Conservation (phyloP, 1,139 yeast species). For the Yamadazyma aaseri region DNA sequence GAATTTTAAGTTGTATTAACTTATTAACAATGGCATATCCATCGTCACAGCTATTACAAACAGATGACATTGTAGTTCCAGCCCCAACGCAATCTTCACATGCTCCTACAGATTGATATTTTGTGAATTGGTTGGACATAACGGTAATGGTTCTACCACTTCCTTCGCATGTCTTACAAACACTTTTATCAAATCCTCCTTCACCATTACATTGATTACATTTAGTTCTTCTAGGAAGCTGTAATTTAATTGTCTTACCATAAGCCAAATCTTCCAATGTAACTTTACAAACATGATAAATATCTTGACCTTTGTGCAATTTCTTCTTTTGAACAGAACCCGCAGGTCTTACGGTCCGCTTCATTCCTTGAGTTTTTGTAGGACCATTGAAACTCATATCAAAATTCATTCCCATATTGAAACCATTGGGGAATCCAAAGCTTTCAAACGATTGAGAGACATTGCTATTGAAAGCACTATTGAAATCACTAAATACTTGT, state of each 20-base stretch:
- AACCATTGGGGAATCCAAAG: slow-evolving; percentile 11
- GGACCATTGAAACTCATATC: slow-evolving; percentile 9
- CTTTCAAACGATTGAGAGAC: slow-evolving; percentile 11
- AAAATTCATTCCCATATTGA: slow-evolving; percentile 8
- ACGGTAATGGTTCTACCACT: slow-evolving; percentile 37
- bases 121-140: slow-evolving; percentile 30
- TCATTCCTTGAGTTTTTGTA: slow-evolving; percentile 15
- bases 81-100: slow-evolving; percentile 39
- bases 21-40: slow-evolving; percentile 47
- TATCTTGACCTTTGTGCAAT: slow-evolving; percentile 32
- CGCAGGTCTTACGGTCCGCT: slow-evolving; percentile 24
- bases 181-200: slow-evolving; percentile 37
- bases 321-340: slow-evolving; percentile 10
- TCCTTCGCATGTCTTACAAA: slow-evolving; percentile 39
- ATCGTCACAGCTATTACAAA: slow-evolving; percentile 31
- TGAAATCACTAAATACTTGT: slow-evolving; percentile 40
- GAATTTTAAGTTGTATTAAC: slow-evolving; percentile 48
- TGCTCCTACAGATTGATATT: slow-evolving; percentile 32
- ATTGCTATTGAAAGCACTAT: slow-evolving; percentile 28
- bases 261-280: slow-evolving; percentile 34
- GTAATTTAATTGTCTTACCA: slow-evolving; percentile 42
- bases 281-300: slow-evolving; percentile 41
- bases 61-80: slow-evolving; percentile 20
- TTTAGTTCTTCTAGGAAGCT: slow-evolving; percentile 36
- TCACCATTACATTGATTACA: slow-evolving; percentile 36